These are phyloP conservation scores for Tetrapisispora iriomotensis DNA, from an alignment of 805 yeast genomes.

Conservation along the genomic window DNA sequence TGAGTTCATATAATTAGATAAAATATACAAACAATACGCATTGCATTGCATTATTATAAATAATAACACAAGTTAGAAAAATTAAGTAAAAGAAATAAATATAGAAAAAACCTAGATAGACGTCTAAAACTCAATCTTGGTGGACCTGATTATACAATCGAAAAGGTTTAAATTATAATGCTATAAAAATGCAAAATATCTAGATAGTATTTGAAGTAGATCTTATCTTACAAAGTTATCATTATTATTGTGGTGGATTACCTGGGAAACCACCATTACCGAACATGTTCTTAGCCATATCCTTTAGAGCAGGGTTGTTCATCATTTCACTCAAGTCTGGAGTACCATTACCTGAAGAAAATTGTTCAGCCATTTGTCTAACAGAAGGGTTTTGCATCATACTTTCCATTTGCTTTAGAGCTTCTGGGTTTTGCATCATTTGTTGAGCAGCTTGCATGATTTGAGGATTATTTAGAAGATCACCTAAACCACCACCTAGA, in stretches of 20 bases:
- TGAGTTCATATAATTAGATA: too few species aligned
- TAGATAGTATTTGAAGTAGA: too few species aligned
- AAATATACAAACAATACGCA: too few species aligned
- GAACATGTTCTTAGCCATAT: slow-evolving; percentile 63
- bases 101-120: too few species aligned
- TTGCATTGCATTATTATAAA: too few species aligned
- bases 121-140: too few species aligned
- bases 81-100: too few species aligned
- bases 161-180: too few species aligned
- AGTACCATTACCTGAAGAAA: slow-evolving; percentile 50
- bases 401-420: slow-evolving; percentile 54
- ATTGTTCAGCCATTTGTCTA: slow-evolving; percentile 71
- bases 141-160: too few species aligned
- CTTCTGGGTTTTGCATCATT: slow-evolving; percentile 78
- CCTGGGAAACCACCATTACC: slow-evolving; percentile 35
- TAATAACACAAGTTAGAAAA: too few species aligned
- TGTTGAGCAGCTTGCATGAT: slow-evolving; percentile 80
- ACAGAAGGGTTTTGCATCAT: slow-evolving; percentile 74
- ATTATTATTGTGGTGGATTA: neutral
- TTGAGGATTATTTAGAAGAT: slow-evolving; percentile 83
- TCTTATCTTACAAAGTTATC: too few species aligned
- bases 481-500: slow-evolving; percentile 52
- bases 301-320: slow-evolving; percentile 71
- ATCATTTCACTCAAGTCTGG: slow-evolving; percentile 62
- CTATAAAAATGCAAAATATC: too few species aligned